Base-by-base conservation (phyloP, 768 basidiomycete species). In the Fomitopsis pulvina region DNA sequence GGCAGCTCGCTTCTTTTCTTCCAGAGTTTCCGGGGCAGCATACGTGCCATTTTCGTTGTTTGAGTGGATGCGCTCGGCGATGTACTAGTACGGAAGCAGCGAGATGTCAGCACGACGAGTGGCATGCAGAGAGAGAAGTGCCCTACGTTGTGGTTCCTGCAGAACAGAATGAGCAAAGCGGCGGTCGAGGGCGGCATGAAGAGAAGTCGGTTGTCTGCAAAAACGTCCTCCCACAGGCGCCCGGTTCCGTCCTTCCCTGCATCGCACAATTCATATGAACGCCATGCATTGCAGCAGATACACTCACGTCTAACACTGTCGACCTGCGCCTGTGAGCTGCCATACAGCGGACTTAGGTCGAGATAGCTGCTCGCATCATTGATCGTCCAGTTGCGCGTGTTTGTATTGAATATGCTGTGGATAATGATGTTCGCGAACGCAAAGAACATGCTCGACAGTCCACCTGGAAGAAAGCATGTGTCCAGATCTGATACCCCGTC, bases 281-380 rank as follows among this genome's bases (percentile, higher is more conserved):
- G 16, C 16, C 14, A 38, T 12, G 46, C 5, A 24, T 4, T n/a
- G 7, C 20, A 7, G 27, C 22, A n/a, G 16, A 41, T 27, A 10
- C 16, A 56, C 63, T 71, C 74, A 57, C 78, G 68, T 32, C 80
- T 73, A 21, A 82, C 69, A 18, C 63, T 60, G 51, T 75, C 66
- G 55, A 58, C 67, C 50, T 64, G 60, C 10, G 53, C 56, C 66
- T 64, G 55, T 69, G 67, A 73, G 58, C 69, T 68, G 8, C 80
- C 81, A 56, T 82, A 83, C 3, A 82, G 63, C 4, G 75, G 72
- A 41, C 73, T 76, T 6, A 83, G 66, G 57, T 82, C 79, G 22
- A 82, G 70, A 53, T 82, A 81, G 2, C 75, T 76, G 50, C 71
- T 70, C 0, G 80, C 74, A 45, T 75, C 65, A 66, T 83, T 83